Evolutionary conservation across 2,329 filamentous ascomycete genomes (phyloP).

Genomic region (Neophaeococcomyces mojaviensis): DNA sequence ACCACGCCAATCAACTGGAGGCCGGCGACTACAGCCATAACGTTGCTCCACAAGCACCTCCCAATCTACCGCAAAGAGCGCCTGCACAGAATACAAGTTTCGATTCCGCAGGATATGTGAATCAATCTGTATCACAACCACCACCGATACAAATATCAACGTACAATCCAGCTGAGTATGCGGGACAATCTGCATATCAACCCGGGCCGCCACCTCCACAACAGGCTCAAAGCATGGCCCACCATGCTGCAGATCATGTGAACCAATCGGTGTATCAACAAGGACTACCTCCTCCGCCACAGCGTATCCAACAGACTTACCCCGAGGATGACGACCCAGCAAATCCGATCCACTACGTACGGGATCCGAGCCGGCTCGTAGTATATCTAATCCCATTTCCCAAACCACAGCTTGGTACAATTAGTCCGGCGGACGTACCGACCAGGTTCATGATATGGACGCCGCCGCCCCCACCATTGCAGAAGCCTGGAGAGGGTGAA

Average conservation of each 20-base stretch:
- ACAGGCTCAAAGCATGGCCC: no score
- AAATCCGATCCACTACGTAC: constrained; percentile 33
- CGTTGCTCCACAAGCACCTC: no score
- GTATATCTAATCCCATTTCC: constrained; percentile 41
- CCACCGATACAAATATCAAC: not conserved
- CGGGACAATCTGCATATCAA: constrained; percentile 5
- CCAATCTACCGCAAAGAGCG: no score
- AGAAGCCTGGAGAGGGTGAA: constrained; percentile 33
- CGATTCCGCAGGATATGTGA: not conserved
- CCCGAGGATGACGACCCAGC: constrained; percentile 23
- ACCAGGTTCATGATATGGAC: constrained; percentile 40
- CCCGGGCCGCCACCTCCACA: not conserved
- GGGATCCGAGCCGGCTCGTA: constrained; percentile 36
- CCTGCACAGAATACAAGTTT: no score
- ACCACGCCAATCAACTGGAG: no score
- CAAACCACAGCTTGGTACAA: constrained; percentile 31
- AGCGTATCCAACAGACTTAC: constrained; percentile 15
- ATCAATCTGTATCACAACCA: not conserved
- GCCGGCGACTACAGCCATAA: no score
- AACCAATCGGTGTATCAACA: no score
- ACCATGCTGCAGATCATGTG: no score
- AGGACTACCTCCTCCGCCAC: constrained; percentile 16
- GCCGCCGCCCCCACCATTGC: constrained; percentile 36
- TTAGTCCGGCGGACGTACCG: constrained; percentile 29
- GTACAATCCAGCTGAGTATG: constrained; percentile 8